Base-by-base conservation (phyloP, 2,329 filamentous ascomycete species). In the Fusarium marasasianum region DNA sequence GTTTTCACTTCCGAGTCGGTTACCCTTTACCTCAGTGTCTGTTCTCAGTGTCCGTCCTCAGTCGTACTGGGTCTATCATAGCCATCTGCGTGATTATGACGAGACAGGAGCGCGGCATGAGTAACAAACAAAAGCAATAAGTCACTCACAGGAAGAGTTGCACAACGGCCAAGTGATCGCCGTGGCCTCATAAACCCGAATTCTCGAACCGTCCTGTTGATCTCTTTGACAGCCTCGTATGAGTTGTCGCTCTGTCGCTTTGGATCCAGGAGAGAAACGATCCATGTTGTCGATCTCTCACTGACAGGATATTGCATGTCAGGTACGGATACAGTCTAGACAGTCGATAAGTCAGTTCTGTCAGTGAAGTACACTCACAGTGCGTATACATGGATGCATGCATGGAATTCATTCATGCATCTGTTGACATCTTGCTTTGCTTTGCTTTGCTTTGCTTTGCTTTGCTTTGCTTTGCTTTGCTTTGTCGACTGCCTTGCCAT, bases 241-340 rank as follows among this genome's bases (percentile, higher is more conserved):
- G 57, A 63, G 57, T 38, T 68, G 35, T 68, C 57, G 26, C 18
- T 38, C 43, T 12, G 35, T 68, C 57, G 26, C 18, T 38, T 47
- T 10, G 8, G 15, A 29, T 38, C 35, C 54, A 47, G 43, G 35
- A 40, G 26, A 65, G 31, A 20, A 40, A 35, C 9, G 40, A 72
- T 60, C 71, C 72, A 69, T 74, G 71, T 43, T 33, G 62, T 44
- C 63, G 71, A 74, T 74, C 58, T 57, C 22, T 61, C 31, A 41
- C n/a, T 20, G 37, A 44, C 50, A 18, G 22, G 37, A 45, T 38
- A 33, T 18, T 31, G 11, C 33, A 37, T 26, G 13, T 18, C 33
- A n/a, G 24, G 57, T 47, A 47, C 40, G 20, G 20, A 40, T 35
- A 35, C 33, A 35, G 33, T 38, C 48, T 45, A 45, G 59, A 58